Evolutionary conservation across 2,329 filamentous ascomycete species (phyloP), one percentile per base, ranked within the genome.

Genomic region (Pestalotiopsis sp.): DNA sequence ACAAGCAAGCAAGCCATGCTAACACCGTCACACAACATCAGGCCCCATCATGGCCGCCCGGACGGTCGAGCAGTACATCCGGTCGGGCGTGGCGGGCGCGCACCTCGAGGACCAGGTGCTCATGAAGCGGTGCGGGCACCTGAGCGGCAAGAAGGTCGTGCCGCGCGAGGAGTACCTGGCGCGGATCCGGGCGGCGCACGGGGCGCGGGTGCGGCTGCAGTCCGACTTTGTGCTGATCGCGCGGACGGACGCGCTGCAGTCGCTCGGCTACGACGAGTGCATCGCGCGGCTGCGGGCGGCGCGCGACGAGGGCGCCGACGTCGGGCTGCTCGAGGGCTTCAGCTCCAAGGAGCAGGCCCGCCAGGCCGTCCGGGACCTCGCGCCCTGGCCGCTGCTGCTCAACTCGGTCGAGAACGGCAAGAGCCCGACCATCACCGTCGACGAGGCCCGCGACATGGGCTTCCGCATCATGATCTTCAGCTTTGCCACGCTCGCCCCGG

Each of bases 91-190:
- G 14, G 79, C 78, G 2, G 78, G 76, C 23, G 74, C 77, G 12
- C 78, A 80, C 67, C 71, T 80, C 4, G 76, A 78, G 69, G 76
- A 78, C 69, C 75, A 77, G 67, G 73, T 91, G 20, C 80, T 85
- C 58, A 87, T 84, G 59, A 92, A 92, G 79, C 86, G 89, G 11
- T 92, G 90, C 75, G 90, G 90, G 0, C 90, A 92, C 74, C 81
- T 92, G 0, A 77, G 79, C 0, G 88, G 88, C 66, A 92, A 92
- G 77, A 81, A 87, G 68, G 79, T 92, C 13, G 90, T 92, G 9
- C 74, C 79, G 1, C 69, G 76, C 0, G 82, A 85, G 0, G 83
- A 84, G 23, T 91, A 84, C 71, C 75, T 83, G n/a, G 77, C 81
- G n/a, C 82, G 90, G 0, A 88, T 92, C 73, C 80, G 85, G 0